Percentiles rank a stretch among this genome's conserved stretches.
These are phyloP conservation scores for Fusarium annulatum DNA, from an alignment of 2,329 filamentous ascomycete genomes.

Conservation along the genomic window DNA sequence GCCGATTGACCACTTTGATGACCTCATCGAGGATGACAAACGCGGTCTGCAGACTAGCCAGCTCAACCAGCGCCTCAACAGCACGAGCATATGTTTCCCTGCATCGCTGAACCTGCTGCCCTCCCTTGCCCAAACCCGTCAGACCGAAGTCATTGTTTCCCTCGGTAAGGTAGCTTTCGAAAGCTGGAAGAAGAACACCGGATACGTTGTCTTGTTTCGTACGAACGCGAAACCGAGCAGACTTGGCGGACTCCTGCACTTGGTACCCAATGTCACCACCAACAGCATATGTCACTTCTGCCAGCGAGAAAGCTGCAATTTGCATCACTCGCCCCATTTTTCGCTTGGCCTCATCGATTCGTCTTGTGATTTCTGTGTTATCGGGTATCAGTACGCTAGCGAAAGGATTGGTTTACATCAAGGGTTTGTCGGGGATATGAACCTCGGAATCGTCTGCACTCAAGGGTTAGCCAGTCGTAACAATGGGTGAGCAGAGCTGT, in stretches of 20 bases:
- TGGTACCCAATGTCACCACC: slow-evolving; percentile 97
- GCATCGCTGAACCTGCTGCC: slow-evolving; percentile 95
- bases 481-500: neutral
- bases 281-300: slow-evolving; percentile 96
- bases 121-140: slow-evolving; percentile 95
- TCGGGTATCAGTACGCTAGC: slow-evolving; percentile 22
- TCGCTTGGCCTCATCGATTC: slow-evolving; percentile 98
- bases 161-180: slow-evolving; percentile 90
- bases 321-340: slow-evolving; percentile 99
- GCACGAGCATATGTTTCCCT: slow-evolving; percentile 95
- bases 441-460: slow-evolving; percentile 89
- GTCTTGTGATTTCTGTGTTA: slow-evolving; percentile 84
- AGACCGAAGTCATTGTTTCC: slow-evolving; percentile 95
- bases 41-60: slow-evolving; percentile 94
- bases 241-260: slow-evolving; percentile 94
- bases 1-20: slow-evolving; percentile 97
- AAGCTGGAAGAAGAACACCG: slow-evolving; percentile 91
- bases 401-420: slow-evolving; percentile 4
- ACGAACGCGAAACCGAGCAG: slow-evolving; percentile 90
- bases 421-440: slow-evolving; percentile 15
- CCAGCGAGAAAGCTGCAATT: slow-evolving; percentile 96
- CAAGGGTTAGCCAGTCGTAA: slow-evolving; percentile 4
- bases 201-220: slow-evolving; percentile 99
- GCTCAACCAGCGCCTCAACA: slow-evolving; percentile 93
- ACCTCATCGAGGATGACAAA: slow-evolving; percentile 99